These are phyloP conservation scores for Neurospora terricola DNA, from an alignment of 495 filamentous ascomycete species.

Conservation along the genomic window DNA sequence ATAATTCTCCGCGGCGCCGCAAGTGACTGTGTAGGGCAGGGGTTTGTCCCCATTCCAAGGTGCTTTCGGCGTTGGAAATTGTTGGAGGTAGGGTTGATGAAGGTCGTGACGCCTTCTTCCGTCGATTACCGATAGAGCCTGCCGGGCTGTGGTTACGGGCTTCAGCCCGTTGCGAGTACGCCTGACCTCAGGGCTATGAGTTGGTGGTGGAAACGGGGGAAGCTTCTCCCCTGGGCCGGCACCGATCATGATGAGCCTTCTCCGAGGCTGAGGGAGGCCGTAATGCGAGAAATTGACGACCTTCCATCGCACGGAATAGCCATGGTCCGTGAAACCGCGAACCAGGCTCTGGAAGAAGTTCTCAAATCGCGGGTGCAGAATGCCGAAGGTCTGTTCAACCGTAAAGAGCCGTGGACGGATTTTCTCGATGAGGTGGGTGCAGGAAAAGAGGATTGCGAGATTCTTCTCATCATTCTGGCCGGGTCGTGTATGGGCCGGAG, in stretches of 20 bases:
- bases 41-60: conserved; percentile 28
- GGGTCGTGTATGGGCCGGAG: conserved; percentile 57
- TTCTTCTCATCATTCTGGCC: conserved; percentile 65
- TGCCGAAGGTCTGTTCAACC: conserved; percentile 74
- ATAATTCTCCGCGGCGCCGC: conserved; percentile 54
- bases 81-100: conserved; percentile 18
- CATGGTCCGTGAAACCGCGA: conserved; percentile 49
- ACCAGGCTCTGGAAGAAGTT: conserved; percentile 53
- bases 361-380: conserved; percentile 36
- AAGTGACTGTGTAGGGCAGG: conserved; percentile 55
- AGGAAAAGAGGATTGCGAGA: conserved; percentile 57
- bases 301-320: conserved; percentile 58
- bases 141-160: conserved; percentile 19
- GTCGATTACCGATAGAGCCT: conserved; percentile 26
- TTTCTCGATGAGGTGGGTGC: conserved; percentile 46
- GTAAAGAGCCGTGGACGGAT: conserved; percentile 64
- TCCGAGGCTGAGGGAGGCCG: conserved; percentile 31
- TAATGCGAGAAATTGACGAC: conserved; percentile 37
- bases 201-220: conserved; percentile 57
- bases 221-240: conserved; percentile 69
- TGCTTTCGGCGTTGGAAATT: conserved; percentile 15
- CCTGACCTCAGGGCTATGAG: conserved; percentile 36
- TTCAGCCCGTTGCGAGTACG: conserved; percentile 33
- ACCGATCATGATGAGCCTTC: conserved; percentile 66
- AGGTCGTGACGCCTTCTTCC: conserved; percentile 20